Conservation (phyloP, 371 early-diverging fungal species). For the Mycotypha africana region DNA sequence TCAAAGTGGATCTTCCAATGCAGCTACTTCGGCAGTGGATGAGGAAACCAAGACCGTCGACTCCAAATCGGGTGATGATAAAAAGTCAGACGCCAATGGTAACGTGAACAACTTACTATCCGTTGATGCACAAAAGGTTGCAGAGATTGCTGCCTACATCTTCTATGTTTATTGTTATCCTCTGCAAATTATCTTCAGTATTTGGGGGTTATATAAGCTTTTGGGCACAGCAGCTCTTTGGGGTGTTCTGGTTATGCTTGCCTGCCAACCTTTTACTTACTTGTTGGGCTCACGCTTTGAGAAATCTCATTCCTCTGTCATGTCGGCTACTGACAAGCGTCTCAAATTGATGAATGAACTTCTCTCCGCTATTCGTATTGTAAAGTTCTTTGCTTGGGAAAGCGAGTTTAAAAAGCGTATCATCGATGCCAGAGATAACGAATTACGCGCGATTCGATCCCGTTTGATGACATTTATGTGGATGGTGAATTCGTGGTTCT, state of each 20-base stretch:
- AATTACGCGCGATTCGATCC: slow-evolving; percentile 40
- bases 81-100: slow-evolving; percentile 33
- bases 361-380: slow-evolving; percentile 67
- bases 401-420: slow-evolving; percentile 54
- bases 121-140: slow-evolving; percentile 55
- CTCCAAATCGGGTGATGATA: too few species aligned
- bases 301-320: slow-evolving; percentile 42
- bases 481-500: slow-evolving; percentile 38
- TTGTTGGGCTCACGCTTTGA: slow-evolving; percentile 46
- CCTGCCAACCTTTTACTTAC: slow-evolving; percentile 57
- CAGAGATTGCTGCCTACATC: slow-evolving; percentile 44
- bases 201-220: slow-evolving; percentile 55
- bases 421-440: slow-evolving; percentile 41
- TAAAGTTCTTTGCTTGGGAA: slow-evolving; percentile 85
- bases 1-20: slow-evolving; percentile 18
- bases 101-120: slow-evolving; percentile 49
- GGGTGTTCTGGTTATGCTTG: slow-evolving; percentile 55
- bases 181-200: slow-evolving; percentile 51
- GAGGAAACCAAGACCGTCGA: slow-evolving; percentile 18
- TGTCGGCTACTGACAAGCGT: slow-evolving; percentile 59
- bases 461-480: slow-evolving; percentile 41
- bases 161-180: slow-evolving; percentile 58
- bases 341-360: slow-evolving; percentile 67
- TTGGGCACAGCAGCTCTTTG: slow-evolving; percentile 61
- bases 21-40: background rate